Evolutionary conservation across 768 basidiomycete species (phyloP).

Genomic region (Macrocybe gigantea): DNA sequence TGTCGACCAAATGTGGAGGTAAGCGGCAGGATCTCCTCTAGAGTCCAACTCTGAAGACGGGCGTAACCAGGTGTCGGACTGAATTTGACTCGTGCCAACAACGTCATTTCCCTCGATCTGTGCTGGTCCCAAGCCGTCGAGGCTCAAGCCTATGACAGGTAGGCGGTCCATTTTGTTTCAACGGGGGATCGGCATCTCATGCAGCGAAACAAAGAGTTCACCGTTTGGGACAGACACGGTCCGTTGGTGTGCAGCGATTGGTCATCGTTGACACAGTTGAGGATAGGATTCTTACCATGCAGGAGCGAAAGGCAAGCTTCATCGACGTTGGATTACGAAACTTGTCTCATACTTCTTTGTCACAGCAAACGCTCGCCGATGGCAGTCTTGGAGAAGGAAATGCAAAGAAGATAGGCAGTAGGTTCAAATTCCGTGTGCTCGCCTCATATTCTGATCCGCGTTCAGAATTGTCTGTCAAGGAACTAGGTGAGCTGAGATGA

Average conservation of each 20-base stretch:
- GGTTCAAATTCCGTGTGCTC: constrained; percentile 16
- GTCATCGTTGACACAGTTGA: constrained; percentile 61
- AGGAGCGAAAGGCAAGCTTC: constrained; percentile 48
- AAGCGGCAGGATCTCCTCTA: constrained; percentile 1
- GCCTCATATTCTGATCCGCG: neutral
- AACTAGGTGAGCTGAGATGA: constrained; percentile 31
- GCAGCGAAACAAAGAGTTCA: constrained; percentile 27
- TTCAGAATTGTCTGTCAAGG: constrained; percentile 39
- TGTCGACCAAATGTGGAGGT: constrained; percentile 63
- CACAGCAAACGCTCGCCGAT: constrained; percentile 49
- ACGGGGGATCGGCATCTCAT: constrained; percentile 2
- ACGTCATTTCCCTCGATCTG: constrained; percentile 58
- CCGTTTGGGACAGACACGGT: constrained; percentile 47
- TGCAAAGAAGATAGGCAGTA: constrained; percentile 52
- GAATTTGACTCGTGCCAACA: constrained; percentile 59
- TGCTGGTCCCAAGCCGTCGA: constrained; percentile 64
- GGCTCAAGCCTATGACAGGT: constrained; percentile 52
- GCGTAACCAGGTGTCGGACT: constrained; percentile 35
- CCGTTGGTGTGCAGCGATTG: constrained; percentile 48
- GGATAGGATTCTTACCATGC: constrained; percentile 62
- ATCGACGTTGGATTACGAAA: neutral
- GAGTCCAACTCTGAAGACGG: neutral
- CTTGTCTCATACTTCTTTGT: neutral
- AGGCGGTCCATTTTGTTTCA: constrained; percentile 5
- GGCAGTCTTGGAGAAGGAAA: constrained; percentile 57